phyloP scores from a whole-genome alignment of 2,329 filamentous ascomycete genomes.

The Phialophora macrospora region DNA sequence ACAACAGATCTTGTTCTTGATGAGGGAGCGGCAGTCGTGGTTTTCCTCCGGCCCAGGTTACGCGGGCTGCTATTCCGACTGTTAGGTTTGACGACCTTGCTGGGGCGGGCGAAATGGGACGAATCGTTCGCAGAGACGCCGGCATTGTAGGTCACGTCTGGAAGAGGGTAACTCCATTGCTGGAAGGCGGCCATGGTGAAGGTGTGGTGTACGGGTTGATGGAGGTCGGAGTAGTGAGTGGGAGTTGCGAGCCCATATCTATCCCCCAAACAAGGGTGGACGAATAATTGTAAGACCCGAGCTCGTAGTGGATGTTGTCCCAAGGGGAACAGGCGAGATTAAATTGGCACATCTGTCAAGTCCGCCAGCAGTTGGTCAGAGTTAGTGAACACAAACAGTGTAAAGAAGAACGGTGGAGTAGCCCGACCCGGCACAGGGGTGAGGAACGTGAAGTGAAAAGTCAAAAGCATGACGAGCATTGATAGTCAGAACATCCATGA shows the following conservation, averaged over 20 bases:
- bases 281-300: conserved; percentile 6
- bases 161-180: conserved; percentile 18
- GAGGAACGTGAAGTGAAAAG: conserved; percentile 13
- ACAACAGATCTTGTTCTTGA: conserved; percentile 34
- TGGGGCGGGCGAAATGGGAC: conserved; percentile 34
- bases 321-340: conserved; percentile 34
- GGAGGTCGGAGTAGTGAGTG: conserved; percentile 14
- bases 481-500: conserved; percentile 19
- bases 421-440: conserved; percentile 18
- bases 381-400: conserved; percentile 28
- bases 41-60: conserved; percentile 31
- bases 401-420: conserved; percentile 9
- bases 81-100: conserved; percentile 36
- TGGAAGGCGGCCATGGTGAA: conserved; percentile 27
- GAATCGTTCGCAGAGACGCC: conserved; percentile 27
- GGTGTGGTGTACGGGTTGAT: neutral
- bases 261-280: conserved; percentile 8
- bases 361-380: conserved; percentile 14
- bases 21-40: conserved; percentile 33
- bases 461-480: conserved; percentile 23
- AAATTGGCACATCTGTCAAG: conserved; percentile 29
- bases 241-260: conserved; percentile 29
- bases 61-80: conserved; percentile 38
- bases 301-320: conserved; percentile 13
- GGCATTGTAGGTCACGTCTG: conserved; percentile 22